A percentile compares a stretch with the other conserved stretches of the same genome.
These are phyloP conservation scores for Pleodorina starrii DNA, from an alignment of 139 green algal species.

Conservation along the genomic window DNA sequence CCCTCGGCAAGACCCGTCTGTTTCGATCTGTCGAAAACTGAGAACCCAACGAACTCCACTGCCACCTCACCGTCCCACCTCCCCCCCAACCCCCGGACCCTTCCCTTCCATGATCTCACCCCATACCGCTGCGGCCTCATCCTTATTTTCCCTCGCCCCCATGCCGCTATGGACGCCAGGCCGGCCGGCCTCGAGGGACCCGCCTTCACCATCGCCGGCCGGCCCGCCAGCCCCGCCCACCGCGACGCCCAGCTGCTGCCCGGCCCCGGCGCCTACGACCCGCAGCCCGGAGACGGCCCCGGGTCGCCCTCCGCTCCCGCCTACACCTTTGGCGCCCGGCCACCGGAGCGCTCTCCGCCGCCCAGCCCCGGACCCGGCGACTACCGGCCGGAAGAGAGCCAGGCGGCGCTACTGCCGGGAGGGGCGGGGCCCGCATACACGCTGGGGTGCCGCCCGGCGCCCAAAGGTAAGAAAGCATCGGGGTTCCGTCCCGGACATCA, in stretches of 20 bases:
- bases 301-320: conserved; percentile 24
- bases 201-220: conserved; percentile 48
- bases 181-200: background rate
- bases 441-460: background rate
- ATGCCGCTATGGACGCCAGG: too few species aligned
- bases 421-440: conserved; percentile 15
- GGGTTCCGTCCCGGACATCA: too few species aligned
- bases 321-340: conserved; percentile 25
- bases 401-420: background rate
- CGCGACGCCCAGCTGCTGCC: background rate
- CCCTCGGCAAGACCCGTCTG: too few species aligned
- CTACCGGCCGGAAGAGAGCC: conserved; percentile 4
- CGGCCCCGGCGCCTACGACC: conserved; percentile 33
- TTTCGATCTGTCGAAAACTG: too few species aligned
- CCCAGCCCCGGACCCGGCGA: conserved; percentile 22
- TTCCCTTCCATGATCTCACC: too few species aligned
- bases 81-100: too few species aligned
- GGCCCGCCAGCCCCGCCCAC: conserved; percentile 1
- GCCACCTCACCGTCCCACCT: too few species aligned
- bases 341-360: conserved; percentile 10
- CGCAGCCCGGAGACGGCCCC: background rate
- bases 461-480: background rate
- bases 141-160: too few species aligned
- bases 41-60: too few species aligned
- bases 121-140: too few species aligned